phyloP scores from a whole-genome alignment of 768 basidiomycete genomes.

The Pleurotus tuber-regium region DNA sequence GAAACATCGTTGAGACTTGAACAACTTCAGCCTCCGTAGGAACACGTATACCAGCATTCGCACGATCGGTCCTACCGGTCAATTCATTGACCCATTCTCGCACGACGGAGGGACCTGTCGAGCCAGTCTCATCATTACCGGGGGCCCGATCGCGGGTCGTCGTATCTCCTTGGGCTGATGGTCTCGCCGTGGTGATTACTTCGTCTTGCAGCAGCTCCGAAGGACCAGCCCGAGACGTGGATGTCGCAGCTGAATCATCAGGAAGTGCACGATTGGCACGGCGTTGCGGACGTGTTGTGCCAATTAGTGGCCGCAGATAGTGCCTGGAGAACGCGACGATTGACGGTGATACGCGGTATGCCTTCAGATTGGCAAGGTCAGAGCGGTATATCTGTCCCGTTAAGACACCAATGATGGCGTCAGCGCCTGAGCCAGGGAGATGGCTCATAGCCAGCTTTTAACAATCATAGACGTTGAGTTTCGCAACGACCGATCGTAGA shows the following conservation, averaged over 20 bases:
- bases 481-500: slow-evolving; percentile 10
- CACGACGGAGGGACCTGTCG: slow-evolving; percentile 50
- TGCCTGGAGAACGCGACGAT: slow-evolving; percentile 53
- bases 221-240: slow-evolving; percentile 18
- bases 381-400: slow-evolving; percentile 81
- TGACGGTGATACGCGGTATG: slow-evolving; percentile 69
- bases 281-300: slow-evolving; percentile 58
- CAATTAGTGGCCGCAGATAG: slow-evolving; percentile 66
- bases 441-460: slow-evolving; percentile 66
- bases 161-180: slow-evolving; percentile 22
- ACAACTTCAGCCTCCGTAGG: slow-evolving; percentile 76
- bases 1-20: slow-evolving; percentile 80
- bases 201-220: slow-evolving; percentile 44
- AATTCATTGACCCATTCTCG: slow-evolving; percentile 81
- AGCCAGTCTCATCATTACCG: slow-evolving; percentile 20
- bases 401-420: slow-evolving; percentile 62
- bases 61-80: slow-evolving; percentile 59
- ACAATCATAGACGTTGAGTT: background rate
- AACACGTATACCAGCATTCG: slow-evolving; percentile 57
- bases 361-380: slow-evolving; percentile 74
- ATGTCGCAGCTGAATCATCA: slow-evolving; percentile 35
- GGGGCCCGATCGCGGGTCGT: slow-evolving; percentile 20
- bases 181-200: slow-evolving; percentile 59
- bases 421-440: slow-evolving; percentile 61
- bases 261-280: slow-evolving; percentile 76